Base-by-base conservation (phyloP, 331 rosid species). In the Arachis monticola region DNA sequence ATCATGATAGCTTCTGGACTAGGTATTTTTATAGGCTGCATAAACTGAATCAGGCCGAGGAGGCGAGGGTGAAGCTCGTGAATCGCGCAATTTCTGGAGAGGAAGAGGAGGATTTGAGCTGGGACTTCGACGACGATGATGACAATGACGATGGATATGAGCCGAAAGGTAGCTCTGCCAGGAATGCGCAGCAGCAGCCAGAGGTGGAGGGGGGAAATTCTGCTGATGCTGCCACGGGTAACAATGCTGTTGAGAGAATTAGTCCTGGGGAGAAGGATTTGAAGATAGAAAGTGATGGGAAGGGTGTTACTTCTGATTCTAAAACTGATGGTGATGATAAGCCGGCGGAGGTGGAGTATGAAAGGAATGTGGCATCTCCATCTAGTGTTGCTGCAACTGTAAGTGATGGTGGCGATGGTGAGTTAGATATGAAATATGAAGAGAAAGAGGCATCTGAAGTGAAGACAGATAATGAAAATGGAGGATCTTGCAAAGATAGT, bases 21-120 rank as follows among this genome's bases (percentile, higher is more conserved):
- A 88, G 97, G 81, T 95, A 92, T 60, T 95, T 92, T 55, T 95
- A 86, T 74, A 87, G 66, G 74, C 82, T 95, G 69, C 86, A 90
- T 71, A 89, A 77, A 85, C 77, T 92, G 72, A 89, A 86, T 76
- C 90, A 83, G 72, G 91, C 65, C 0, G 99, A 95, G 85, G 92
- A 90, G 60, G 92, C 96, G 0, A 88, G 99, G 76, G 88, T 87
- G 30, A 89, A 85, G 88, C 90, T 95, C 1, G 99, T 95, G 72
- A 89, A 87, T 70, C 88, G 92, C 0, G 97, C 93, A 0, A 89
- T 92, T 57, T 87, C 92, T 0, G 89, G 84, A 2, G 83, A 85
- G 22, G 94, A 87, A 47, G 97, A 92, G 9, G 99, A 92, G 85
- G 97, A 95, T 81, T 85, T 95, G 88, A 90, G 91, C 77, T 95